phyloP scores from a whole-genome alignment of 129 eudicot species.

The Lonicera japonica region DNA sequence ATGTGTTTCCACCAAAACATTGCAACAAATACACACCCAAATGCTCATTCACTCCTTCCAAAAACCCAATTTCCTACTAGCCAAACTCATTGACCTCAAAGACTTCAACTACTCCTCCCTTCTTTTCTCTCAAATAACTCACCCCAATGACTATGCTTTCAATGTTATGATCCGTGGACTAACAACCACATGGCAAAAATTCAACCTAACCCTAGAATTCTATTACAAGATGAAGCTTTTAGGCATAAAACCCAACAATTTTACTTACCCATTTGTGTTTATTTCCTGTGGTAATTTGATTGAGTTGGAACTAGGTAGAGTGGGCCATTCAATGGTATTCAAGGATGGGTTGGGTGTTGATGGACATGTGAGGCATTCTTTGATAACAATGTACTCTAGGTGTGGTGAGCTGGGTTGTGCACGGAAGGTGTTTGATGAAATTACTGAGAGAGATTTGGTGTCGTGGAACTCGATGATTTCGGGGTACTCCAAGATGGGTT shows the following conservation, averaged over 20 bases:
- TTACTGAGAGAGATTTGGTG: conserved; percentile 55
- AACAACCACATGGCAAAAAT: conserved; percentile 52
- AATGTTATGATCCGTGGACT: conserved; percentile 65
- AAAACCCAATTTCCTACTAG: conserved; percentile 53
- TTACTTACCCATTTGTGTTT: conserved; percentile 70
- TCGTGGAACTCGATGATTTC: conserved; percentile 80
- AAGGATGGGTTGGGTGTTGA: conserved; percentile 55
- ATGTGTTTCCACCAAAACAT: conserved; percentile 35
- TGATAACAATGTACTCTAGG: conserved; percentile 66
- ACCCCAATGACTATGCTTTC: conserved; percentile 66
- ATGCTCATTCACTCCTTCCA: conserved; percentile 40
- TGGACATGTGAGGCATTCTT: conserved; percentile 59
- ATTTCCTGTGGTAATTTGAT: conserved; percentile 51
- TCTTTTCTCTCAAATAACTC: conserved; percentile 41
- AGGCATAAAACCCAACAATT: conserved; percentile 57
- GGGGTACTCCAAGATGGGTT: conserved; percentile 63
- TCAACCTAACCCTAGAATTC: conserved; percentile 35
- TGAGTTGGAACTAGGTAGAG: conserved; percentile 37
- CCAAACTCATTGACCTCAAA: conserved; percentile 49
- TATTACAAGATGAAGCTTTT: conserved; percentile 52
- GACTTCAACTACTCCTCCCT: conserved; percentile 42
- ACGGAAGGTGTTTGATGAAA: conserved; percentile 70
- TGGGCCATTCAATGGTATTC: conserved; percentile 47
- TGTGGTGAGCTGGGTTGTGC: conserved; percentile 49
- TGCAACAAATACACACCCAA: conserved; percentile 72